Conservation (phyloP, 805 yeast genomes). For the Saccharomycopsis capsularis region DNA sequence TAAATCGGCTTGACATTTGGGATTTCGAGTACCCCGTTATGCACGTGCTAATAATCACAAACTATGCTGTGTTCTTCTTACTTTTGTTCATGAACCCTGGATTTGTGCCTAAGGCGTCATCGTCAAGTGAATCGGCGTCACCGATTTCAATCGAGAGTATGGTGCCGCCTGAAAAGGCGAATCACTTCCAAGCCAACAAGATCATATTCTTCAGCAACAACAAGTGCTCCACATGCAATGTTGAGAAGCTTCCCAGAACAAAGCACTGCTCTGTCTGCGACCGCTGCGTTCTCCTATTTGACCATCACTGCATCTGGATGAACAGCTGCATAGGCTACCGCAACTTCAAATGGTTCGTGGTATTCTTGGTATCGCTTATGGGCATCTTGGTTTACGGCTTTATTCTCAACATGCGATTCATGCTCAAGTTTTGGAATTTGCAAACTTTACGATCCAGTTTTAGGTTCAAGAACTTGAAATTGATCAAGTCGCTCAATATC, state of each 20-base stretch:
- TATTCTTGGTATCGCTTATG: conserved; percentile 46
- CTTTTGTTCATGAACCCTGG: neutral
- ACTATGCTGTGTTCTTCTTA: conserved; percentile 8
- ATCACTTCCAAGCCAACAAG: conserved; percentile 37
- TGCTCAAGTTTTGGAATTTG: conserved; percentile 3
- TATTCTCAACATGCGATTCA: conserved; percentile 22
- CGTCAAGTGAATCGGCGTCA: no score
- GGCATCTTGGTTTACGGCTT: conserved; percentile 40
- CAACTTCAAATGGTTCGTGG: conserved; percentile 55
- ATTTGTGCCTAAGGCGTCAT: neutral
- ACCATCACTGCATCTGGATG: conserved; percentile 69
- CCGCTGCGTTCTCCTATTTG: conserved; percentile 55
- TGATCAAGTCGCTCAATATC: neutral
- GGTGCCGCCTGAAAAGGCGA: neutral
- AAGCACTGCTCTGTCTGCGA: conserved; percentile 70
- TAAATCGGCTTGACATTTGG: neutral
- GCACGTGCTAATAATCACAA: conserved; percentile 4
- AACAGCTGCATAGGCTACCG: conserved; percentile 69
- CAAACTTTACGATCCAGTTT: neutral
- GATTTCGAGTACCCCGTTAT: conserved; percentile 11
- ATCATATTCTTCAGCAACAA: conserved; percentile 45
- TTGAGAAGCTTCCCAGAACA: conserved; percentile 63
- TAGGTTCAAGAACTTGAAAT: neutral
- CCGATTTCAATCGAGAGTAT: neutral
- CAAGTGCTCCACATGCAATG: conserved; percentile 51